Conservation (phyloP, 2,329 filamentous ascomycete species). For the Trichophyton verrucosum region DNA sequence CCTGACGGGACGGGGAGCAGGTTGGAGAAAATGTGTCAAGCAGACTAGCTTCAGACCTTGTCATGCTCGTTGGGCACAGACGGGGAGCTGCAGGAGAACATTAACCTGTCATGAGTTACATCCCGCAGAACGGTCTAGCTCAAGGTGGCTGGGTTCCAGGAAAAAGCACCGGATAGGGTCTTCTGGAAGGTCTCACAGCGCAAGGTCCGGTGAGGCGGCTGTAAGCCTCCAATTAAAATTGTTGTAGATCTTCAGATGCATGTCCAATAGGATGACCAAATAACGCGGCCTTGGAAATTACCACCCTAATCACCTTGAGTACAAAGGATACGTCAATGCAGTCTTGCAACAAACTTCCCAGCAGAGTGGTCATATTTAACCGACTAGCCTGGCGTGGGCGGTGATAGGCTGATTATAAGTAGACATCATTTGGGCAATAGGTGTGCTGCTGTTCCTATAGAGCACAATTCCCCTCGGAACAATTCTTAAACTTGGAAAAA, state of each 20-base stretch:
- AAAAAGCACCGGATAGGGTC: conserved; percentile 4
- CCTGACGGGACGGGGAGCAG: conserved; percentile 12
- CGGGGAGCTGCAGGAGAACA: conserved; percentile 14
- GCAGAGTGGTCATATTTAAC: background rate
- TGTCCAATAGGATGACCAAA: background rate
- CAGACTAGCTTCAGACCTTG: conserved; percentile 9
- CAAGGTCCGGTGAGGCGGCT: conserved; percentile 2
- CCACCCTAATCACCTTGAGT: background rate
- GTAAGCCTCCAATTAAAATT: background rate
- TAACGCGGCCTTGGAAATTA: background rate
- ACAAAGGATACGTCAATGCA: background rate
- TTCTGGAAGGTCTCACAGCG: conserved; percentile 11
- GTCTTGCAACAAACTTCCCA: background rate
- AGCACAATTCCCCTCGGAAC: background rate
- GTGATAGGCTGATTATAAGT: background rate
- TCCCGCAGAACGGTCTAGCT: conserved; percentile 10
- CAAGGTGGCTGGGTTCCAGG: conserved; percentile 6
- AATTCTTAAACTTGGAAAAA: background rate
- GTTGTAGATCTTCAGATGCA: background rate
- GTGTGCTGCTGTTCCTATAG: background rate
- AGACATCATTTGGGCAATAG: background rate
- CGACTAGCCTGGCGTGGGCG: background rate
- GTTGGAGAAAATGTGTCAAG: conserved; percentile 16
- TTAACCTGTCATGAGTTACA: conserved; percentile 12
- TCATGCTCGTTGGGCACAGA: conserved; percentile 11